These are phyloP conservation scores for Exophiala spinifera DNA, from an alignment of 2,329 filamentous ascomycete species.

Conservation along the genomic window DNA sequence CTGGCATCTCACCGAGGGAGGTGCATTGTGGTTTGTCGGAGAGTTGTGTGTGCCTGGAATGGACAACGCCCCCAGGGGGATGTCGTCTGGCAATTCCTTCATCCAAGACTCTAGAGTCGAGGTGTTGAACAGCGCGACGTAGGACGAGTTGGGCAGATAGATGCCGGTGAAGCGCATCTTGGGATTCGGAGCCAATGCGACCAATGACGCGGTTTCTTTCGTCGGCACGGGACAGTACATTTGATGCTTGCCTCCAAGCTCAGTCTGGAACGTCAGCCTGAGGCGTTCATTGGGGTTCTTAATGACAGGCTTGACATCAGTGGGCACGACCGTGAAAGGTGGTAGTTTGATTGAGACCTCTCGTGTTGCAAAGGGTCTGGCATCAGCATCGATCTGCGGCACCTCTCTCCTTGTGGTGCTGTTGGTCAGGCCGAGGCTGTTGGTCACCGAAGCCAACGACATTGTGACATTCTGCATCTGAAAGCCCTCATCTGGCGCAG, in stretches of 20 bases:
- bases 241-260: conserved; percentile 63
- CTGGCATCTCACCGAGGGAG: conserved; percentile 93
- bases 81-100: conserved; percentile 67
- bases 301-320: conserved; percentile 60
- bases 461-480: conserved; percentile 34
- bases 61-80: conserved; percentile 73
- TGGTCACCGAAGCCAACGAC: conserved; percentile 43
- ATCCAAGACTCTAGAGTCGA: conserved; percentile 75
- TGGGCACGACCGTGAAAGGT: conserved; percentile 65
- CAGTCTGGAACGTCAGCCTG: conserved; percentile 68
- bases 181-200: conserved; percentile 52
- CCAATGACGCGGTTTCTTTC: conserved; percentile 59
- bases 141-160: conserved; percentile 56
- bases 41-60: conserved; percentile 97
- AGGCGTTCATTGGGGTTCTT: conserved; percentile 61
- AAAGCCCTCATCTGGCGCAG: conserved; percentile 32
- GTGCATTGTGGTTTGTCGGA: conserved; percentile 75
- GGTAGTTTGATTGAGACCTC: conserved; percentile 63
- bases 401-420: conserved; percentile 43
- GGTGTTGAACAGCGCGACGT: conserved; percentile 66
- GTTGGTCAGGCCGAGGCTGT: conserved; percentile 46
- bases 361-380: conserved; percentile 59
- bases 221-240: conserved; percentile 66
- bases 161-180: conserved; percentile 62
- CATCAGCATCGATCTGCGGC: conserved; percentile 51